A percentile compares a stretch with the other conserved stretches of the same genome.
Evolutionary conservation across 768 basidiomycete species (phyloP).

Genomic region (Lyophyllum atratum): DNA sequence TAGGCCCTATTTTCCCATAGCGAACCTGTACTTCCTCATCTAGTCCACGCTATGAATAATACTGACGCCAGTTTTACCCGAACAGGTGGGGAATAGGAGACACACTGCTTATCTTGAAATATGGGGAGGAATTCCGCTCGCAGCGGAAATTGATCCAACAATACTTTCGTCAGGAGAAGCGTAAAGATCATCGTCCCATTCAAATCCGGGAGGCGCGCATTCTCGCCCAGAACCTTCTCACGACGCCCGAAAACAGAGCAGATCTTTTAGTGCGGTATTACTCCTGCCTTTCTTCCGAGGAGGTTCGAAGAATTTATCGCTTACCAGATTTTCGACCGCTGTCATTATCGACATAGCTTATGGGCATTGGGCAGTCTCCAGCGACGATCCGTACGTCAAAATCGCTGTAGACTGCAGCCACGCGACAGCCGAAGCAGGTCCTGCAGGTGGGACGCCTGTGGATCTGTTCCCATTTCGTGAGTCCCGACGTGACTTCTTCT

Average conservation of each 20-base stretch:
- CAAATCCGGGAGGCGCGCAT: conserved; percentile 23
- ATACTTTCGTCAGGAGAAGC: too few species aligned
- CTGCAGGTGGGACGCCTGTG: conserved; percentile 7
- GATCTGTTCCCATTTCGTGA: conserved; percentile 18
- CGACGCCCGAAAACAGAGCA: conserved; percentile 21
- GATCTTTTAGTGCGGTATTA: conserved; percentile 29
- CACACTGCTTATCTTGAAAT: too few species aligned
- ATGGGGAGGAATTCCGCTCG: too few species aligned
- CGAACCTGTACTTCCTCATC: too few species aligned
- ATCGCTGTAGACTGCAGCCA: not conserved
- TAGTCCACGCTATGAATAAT: too few species aligned
- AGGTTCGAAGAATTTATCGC: too few species aligned
- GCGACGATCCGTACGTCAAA: conserved; percentile 6
- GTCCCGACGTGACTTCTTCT: not conserved
- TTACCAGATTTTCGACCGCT: conserved; percentile 9
- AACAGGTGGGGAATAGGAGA: too few species aligned
- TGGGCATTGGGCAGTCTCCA: conserved; percentile 5
- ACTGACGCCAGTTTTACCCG: too few species aligned
- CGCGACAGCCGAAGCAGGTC: not conserved
- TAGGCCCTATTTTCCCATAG: not conserved
- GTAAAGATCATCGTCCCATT: too few species aligned
- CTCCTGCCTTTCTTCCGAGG: too few species aligned
- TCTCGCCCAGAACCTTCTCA: conserved; percentile 30
- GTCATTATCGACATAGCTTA: conserved; percentile 14
- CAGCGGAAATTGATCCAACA: too few species aligned